Conservation (phyloP, 495 filamentous ascomycete species). For the Eremomyces bilateralis region DNA sequence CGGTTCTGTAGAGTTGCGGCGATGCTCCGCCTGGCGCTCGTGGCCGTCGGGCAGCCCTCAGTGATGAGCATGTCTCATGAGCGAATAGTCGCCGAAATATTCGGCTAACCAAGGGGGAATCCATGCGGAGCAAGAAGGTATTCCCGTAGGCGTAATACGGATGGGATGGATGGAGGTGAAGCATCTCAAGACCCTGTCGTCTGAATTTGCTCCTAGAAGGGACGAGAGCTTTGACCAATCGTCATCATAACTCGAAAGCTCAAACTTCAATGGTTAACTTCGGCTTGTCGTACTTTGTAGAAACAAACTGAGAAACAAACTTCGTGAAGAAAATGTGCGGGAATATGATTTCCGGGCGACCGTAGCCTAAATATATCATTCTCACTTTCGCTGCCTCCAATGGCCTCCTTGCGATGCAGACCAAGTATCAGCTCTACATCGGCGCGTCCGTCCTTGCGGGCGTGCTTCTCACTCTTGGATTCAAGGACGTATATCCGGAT, state of each 20-base stretch:
- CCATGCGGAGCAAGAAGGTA: conserved; percentile 32
- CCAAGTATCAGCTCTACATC: neutral
- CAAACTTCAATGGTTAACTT: no score
- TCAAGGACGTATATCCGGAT: conserved; percentile 54
- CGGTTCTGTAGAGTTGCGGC: neutral
- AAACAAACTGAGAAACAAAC: no score
- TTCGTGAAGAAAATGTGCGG: no score
- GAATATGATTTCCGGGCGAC: no score
- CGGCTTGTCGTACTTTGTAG: no score
- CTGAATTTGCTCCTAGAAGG: no score
- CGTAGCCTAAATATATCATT: neutral
- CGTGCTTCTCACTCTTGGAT: conserved; percentile 44
- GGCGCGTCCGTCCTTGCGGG: conserved; percentile 37
- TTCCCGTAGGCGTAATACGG: neutral
- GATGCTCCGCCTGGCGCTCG: neutral
- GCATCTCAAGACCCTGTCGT: neutral
- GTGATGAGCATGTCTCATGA: conserved; percentile 1
- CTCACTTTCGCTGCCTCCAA: neutral
- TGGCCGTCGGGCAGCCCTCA: neutral
- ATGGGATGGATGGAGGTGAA: neutral
- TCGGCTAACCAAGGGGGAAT: conserved; percentile 54
- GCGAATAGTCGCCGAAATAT: conserved; percentile 29
- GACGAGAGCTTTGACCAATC: no score
- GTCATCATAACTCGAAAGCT: no score
- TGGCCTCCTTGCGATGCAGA: no score